These are phyloP conservation scores for Colletotrichum sp. DNA, from an alignment of 2,329 filamentous ascomycete species.

Conservation along the genomic window DNA sequence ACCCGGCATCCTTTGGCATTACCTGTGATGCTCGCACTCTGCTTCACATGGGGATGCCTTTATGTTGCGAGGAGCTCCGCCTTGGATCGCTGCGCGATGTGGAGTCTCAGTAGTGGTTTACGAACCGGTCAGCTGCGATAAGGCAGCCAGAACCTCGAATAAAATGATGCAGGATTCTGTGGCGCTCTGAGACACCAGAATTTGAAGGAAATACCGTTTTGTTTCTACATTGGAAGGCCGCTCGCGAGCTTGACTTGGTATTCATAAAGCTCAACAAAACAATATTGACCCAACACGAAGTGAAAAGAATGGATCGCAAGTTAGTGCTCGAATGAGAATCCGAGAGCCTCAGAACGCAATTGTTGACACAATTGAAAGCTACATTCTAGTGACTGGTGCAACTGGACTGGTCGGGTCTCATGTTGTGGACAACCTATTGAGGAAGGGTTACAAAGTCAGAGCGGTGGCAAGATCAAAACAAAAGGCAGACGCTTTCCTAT, in stretches of 20 bases:
- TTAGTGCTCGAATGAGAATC: background rate
- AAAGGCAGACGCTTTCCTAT: background rate
- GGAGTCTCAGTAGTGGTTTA: background rate
- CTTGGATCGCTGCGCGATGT: background rate
- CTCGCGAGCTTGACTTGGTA: background rate
- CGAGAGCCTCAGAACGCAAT: background rate
- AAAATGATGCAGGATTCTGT: background rate
- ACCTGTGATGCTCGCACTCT: background rate
- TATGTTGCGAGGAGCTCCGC: background rate
- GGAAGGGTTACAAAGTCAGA: background rate
- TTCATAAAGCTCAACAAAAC: background rate
- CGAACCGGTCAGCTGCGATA: background rate
- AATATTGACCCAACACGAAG: background rate
- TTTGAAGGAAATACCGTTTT: background rate
- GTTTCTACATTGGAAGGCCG: fast-evolving
- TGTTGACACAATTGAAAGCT: background rate
- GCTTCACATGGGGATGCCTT: background rate
- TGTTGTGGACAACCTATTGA: background rate
- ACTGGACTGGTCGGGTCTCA: slow-evolving; percentile 28
- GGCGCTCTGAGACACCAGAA: background rate
- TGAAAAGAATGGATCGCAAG: background rate
- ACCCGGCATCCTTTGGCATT: fast-evolving
- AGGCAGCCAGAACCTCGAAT: background rate
- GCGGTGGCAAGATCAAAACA: background rate
- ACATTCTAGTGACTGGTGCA: slow-evolving; percentile 28